Conservation (phyloP, 2,329 filamentous ascomycete genomes). For the Hypoxylon sp. region DNA sequence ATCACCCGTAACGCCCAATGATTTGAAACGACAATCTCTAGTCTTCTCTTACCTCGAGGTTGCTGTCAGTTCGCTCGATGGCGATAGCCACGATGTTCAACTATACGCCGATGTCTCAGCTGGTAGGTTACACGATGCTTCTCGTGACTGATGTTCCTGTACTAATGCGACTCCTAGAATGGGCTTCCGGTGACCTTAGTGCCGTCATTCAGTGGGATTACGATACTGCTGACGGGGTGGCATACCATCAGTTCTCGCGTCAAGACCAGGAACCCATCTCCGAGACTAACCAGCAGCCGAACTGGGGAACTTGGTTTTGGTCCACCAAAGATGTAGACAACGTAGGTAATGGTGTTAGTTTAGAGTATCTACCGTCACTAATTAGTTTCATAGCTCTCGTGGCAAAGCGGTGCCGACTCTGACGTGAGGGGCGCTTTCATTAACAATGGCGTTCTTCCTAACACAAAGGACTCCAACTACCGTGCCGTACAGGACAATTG, state of each 20-base stretch:
- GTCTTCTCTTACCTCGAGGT: slow-evolving; percentile 76
- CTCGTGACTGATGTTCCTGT: slow-evolving; percentile 17
- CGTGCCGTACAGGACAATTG: slow-evolving; percentile 72
- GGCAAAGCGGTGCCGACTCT: slow-evolving; percentile 73
- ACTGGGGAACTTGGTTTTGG: slow-evolving; percentile 82
- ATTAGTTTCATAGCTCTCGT: slow-evolving; percentile 60
- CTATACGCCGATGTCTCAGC: slow-evolving; percentile 78
- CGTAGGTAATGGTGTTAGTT: slow-evolving; percentile 44
- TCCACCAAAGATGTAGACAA: slow-evolving; percentile 66
- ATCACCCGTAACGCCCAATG: slow-evolving; percentile 73
- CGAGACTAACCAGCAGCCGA: slow-evolving; percentile 74
- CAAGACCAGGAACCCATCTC: slow-evolving; percentile 70
- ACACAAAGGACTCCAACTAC: slow-evolving; percentile 70
- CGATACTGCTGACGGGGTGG: slow-evolving; percentile 58
- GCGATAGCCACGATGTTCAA: slow-evolving; percentile 68
- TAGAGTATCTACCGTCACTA: slow-evolving; percentile 13
- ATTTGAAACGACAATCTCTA: slow-evolving; percentile 72
- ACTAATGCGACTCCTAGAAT: slow-evolving; percentile 61
- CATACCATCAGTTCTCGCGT: slow-evolving; percentile 71
- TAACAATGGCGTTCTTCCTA: slow-evolving; percentile 67
- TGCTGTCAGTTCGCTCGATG: slow-evolving; percentile 69
- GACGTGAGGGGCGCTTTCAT: slow-evolving; percentile 74
- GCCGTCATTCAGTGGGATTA: slow-evolving; percentile 70
- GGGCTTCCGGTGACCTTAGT: slow-evolving; percentile 69
- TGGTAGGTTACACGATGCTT: slow-evolving; percentile 54